Evolutionary conservation across 176 grass and related monocot species (phyloP).

Genomic region (maize (Zea mays)): DNA sequence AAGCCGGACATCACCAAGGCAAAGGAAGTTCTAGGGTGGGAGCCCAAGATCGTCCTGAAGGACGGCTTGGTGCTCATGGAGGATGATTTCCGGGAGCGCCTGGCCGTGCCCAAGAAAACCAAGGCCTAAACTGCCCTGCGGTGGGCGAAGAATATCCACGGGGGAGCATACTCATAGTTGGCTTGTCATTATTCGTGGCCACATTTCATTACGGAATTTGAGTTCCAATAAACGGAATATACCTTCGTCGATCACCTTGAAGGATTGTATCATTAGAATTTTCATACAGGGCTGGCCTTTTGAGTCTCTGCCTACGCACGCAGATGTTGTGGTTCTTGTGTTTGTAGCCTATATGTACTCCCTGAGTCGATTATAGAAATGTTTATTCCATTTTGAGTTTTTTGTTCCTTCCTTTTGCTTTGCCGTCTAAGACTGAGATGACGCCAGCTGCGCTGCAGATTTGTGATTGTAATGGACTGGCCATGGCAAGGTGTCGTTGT

Average conservation of each 20-base stretch:
- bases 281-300: constrained; percentile 39
- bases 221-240: constrained; percentile 55
- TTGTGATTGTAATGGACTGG: no score
- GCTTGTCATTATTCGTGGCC: constrained; percentile 46
- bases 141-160: constrained; percentile 22
- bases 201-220: constrained; percentile 47
- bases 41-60: constrained; percentile 71
- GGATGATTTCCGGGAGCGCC: constrained; percentile 84
- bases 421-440: background rate
- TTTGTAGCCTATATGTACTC: constrained; percentile 48
- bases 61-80: constrained; percentile 94
- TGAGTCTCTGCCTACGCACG: constrained; percentile 33
- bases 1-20: constrained; percentile 97
- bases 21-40: constrained; percentile 77
- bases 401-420: constrained; percentile 1
- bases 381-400: constrained; percentile 47
- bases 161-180: constrained; percentile 51
- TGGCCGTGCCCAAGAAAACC: constrained; percentile 65
- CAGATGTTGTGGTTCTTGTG: constrained; percentile 41
- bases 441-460: no score
- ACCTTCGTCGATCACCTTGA: constrained; percentile 32
- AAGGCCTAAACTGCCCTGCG: constrained; percentile 44
- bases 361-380: constrained; percentile 52
- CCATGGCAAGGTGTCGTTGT: no score
- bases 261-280: constrained; percentile 53